These are phyloP conservation scores for Pelargonium australe DNA, from an alignment of 441 rosid species.

Conservation along the genomic window DNA sequence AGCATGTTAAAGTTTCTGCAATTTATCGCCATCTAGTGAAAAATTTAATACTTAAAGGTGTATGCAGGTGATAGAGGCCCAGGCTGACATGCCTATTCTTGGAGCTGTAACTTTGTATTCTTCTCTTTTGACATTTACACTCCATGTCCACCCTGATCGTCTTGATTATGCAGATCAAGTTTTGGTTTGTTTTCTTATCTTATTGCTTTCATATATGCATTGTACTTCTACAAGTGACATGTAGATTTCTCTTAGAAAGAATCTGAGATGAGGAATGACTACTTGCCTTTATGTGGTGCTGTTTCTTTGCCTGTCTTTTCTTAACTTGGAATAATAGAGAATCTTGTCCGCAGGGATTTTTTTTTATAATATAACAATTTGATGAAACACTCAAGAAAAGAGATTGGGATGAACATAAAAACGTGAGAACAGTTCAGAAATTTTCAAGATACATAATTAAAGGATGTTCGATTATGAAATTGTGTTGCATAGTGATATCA, in stretches of 20 bases:
- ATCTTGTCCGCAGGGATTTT: neutral
- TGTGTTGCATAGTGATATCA: no score
- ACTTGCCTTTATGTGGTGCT: conserved; percentile 3
- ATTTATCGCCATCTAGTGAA: neutral
- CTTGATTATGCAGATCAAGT: conserved; percentile 99
- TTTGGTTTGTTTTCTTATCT: conserved; percentile 47
- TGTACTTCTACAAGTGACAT: neutral
- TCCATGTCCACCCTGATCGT: conserved; percentile 95
- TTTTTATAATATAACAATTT: neutral
- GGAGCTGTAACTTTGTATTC: conserved; percentile 94
- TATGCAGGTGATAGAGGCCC: conserved; percentile 92
- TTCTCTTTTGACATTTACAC: conserved; percentile 91
- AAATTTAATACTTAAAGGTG: conserved; percentile 17
- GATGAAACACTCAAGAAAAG: neutral
- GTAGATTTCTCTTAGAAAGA: neutral
- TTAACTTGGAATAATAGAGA: neutral
- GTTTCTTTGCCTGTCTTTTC: conserved; percentile 8
- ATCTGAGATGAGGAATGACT: neutral
- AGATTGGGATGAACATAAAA: neutral
- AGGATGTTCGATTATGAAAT: no score
- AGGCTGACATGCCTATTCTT: conserved; percentile 80
- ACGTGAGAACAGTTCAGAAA: neutral
- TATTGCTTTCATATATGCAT: conserved; percentile 11
- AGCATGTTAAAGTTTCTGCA: neutral
- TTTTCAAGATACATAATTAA: neutral